phyloP scores from a whole-genome alignment of 2,329 filamentous ascomycete genomes.

The Neonectria coccinea region DNA sequence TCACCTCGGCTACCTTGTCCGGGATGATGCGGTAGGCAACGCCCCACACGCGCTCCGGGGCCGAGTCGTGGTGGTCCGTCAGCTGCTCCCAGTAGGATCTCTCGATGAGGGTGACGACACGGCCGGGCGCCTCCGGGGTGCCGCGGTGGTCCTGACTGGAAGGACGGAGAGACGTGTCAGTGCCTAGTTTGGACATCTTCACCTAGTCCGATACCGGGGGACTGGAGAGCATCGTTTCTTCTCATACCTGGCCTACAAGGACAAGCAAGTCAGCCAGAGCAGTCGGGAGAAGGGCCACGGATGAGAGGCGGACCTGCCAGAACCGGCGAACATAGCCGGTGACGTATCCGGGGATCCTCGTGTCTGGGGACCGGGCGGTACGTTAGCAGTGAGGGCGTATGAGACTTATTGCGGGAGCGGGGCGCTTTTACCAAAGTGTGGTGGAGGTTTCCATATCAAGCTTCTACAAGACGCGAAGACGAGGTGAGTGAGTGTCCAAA shows the following conservation, averaged over 20 bases:
- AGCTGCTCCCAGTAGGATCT: constrained; percentile 84
- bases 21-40: constrained; percentile 87
- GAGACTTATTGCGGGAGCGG: constrained; percentile 15
- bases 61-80: constrained; percentile 72
- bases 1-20: constrained; percentile 80
- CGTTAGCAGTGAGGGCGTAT: constrained; percentile 21
- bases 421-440: constrained; percentile 80
- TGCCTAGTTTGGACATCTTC: neutral
- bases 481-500: constrained; percentile 22
- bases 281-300: constrained; percentile 2
- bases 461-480: constrained; percentile 64
- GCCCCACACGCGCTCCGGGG: constrained; percentile 83
- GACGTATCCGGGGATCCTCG: constrained; percentile 88
- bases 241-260: constrained; percentile 51
- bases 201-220: neutral
- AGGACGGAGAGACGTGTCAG: constrained; percentile 23
- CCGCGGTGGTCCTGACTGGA: constrained; percentile 92
- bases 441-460: constrained; percentile 97
- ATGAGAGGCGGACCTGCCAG: constrained; percentile 82
- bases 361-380: constrained; percentile 67
- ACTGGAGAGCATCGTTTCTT: neutral
- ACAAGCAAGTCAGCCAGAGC: constrained; percentile 23
- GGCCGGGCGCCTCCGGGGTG: constrained; percentile 86
- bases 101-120: constrained; percentile 93
- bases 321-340: constrained; percentile 94